These are phyloP conservation scores for Phascolomyces articulosus DNA, from an alignment of 371 early-diverging fungal species.

Conservation along the genomic window DNA sequence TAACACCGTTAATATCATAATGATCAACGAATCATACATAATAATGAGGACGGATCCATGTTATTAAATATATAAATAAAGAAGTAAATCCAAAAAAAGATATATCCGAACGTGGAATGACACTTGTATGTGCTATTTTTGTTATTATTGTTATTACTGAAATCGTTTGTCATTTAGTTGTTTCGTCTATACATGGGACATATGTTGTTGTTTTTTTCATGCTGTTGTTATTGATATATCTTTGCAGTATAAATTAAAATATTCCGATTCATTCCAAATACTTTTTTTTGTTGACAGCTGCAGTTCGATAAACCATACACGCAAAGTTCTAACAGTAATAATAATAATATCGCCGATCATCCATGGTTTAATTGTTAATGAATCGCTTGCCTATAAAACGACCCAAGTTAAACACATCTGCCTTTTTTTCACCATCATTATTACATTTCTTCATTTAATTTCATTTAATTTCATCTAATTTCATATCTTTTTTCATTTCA, in stretches of 20 bases:
- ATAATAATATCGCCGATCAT: not conserved
- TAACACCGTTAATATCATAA: conserved; percentile 23
- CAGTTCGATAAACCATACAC: no score
- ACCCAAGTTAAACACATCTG: not conserved
- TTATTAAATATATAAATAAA: conserved; percentile 10
- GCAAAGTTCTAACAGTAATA: no score
- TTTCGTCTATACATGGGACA: no score
- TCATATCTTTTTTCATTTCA: not conserved
- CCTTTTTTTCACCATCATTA: conserved; percentile 2
- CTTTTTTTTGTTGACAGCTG: not conserved
- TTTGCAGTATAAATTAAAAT: conserved; percentile 2
- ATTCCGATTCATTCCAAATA: conserved; percentile 14
- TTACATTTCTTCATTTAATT: not conserved
- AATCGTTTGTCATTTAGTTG: not conserved
- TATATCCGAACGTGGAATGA: conserved; percentile 3
- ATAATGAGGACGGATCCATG: no score
- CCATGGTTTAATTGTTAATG: not conserved
- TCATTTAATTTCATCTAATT: conserved; percentile 1
- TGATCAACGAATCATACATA: not conserved
- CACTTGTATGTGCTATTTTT: not conserved
- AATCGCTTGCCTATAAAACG: conserved; percentile 5
- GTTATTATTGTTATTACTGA: no score
- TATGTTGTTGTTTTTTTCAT: no score
- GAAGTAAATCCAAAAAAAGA: not conserved
- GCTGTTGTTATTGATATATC: no score